A percentile compares a stretch with the other conserved stretches of the same genome.
These are phyloP conservation scores for Fusarium veterinarium DNA, from an alignment of 2,329 filamentous ascomycete genomes.

Conservation along the genomic window DNA sequence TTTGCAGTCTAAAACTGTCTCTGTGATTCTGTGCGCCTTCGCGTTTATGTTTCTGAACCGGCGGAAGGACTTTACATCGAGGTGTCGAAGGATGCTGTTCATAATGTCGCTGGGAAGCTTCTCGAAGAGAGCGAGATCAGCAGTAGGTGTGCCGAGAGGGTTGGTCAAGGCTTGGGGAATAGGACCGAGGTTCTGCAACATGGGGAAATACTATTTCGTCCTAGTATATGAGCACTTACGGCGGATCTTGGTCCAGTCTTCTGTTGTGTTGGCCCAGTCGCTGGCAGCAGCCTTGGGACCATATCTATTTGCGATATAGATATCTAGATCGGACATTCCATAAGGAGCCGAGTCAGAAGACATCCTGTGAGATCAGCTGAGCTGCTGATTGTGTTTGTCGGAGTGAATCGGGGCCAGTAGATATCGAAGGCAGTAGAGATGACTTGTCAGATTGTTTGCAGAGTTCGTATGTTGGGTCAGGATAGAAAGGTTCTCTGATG, in stretches of 20 bases:
- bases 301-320: not conserved
- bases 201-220: not conserved
- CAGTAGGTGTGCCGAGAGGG: accelerated
- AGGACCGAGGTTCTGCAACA: accelerated
- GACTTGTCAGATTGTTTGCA: not conserved
- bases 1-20: accelerated
- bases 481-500: no score
- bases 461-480: no score
- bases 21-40: accelerated
- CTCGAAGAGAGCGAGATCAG: not conserved
- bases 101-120: not conserved
- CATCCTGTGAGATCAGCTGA: not conserved
- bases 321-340: not conserved
- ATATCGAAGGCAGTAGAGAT: no score
- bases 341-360: not conserved
- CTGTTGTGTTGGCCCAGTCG: accelerated
- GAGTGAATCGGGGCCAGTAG: no score
- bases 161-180: accelerated
- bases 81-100: not conserved
- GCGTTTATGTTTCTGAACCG: not conserved
- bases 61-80: accelerated
- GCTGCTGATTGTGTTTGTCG: accelerated
- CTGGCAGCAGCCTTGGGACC: accelerated
- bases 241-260: accelerated
- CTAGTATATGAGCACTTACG: not conserved